phyloP scores from a whole-genome alignment of 352 stramenopile species.

The Phytopythium boreale region DNA sequence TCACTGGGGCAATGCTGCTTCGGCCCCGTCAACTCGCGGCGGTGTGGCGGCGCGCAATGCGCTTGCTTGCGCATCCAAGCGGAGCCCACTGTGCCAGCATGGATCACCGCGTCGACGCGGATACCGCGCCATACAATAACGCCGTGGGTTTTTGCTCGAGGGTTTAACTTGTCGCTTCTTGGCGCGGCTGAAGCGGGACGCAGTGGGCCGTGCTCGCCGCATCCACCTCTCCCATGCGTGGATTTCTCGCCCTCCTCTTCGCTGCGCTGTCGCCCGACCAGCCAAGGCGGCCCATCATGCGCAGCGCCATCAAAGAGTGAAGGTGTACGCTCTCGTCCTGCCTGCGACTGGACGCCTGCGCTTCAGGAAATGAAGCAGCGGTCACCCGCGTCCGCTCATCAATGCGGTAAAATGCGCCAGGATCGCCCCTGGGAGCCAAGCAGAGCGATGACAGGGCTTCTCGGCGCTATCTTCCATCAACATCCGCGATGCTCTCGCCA shows the following conservation, averaged over 20 bases:
- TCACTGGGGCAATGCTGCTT: not conserved
- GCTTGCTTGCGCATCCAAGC: not conserved
- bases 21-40: too few relatives aligned
- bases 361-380: not conserved
- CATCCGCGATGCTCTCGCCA: not conserved
- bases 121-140: not conserved
- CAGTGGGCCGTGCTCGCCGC: not conserved
- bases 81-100: not conserved
- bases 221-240: not conserved
- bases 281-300: not conserved
- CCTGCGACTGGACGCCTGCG: too few relatives aligned
- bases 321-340: not conserved
- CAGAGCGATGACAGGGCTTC: not conserved
- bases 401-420: not conserved
- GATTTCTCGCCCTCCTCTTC: not conserved
- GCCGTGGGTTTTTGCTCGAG: slow-evolving; percentile 8
- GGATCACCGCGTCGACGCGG: not conserved
- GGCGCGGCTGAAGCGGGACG: slow-evolving; percentile 4
- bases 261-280: too few relatives aligned
- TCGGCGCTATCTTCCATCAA: not conserved
- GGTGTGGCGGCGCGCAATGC: not conserved
- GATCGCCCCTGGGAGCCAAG: not conserved
- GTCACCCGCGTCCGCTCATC: not conserved
- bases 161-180: not conserved
- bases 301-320: not conserved